Percentiles rank a stretch among this genome's conserved stretches.
These are phyloP conservation scores for Brasilioporus rufonigricans DNA, from an alignment of 768 basidiomycete genomes.

Conservation along the genomic window DNA sequence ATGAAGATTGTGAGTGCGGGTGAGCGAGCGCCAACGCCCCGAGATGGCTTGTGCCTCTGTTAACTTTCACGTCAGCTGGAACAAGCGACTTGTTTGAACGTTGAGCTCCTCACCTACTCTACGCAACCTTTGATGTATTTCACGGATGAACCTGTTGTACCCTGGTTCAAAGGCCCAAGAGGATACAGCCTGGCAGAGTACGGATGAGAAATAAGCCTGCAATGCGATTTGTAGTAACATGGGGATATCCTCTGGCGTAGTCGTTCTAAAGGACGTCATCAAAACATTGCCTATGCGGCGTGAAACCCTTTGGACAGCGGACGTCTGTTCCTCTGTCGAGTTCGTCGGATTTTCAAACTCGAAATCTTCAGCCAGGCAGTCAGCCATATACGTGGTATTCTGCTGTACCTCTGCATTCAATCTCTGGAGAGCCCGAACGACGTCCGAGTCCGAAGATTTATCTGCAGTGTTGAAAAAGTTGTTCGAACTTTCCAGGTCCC, in stretches of 20 bases:
- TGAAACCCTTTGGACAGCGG: not conserved
- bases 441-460: slow-evolving; percentile 13
- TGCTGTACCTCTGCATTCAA: slow-evolving; percentile 17
- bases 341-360: not conserved
- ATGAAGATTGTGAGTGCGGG: slow-evolving; percentile 1
- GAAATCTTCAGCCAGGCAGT: not conserved
- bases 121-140: slow-evolving; percentile 6
- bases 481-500: slow-evolving; percentile 8
- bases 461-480: slow-evolving; percentile 4
- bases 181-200: not conserved
- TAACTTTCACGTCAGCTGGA: not conserved
- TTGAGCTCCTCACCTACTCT: not conserved
- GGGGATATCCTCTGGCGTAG: slow-evolving; percentile 1
- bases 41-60: slow-evolving; percentile 15
- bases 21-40: slow-evolving; percentile 11
- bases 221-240: slow-evolving; percentile 14
- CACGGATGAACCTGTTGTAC: slow-evolving; percentile 5
- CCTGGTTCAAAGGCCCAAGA: slow-evolving; percentile 9
- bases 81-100: not conserved
- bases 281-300: not conserved
- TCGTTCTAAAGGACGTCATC: slow-evolving; percentile 1
- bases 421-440: slow-evolving; percentile 6
- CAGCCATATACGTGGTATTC: slow-evolving; percentile 10
- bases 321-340: not conserved
- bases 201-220: slow-evolving; percentile 6